A percentile compares a stretch with the other conserved stretches of the same genome.
These are phyloP conservation scores for Zygnema circumcarinatum DNA, from an alignment of 139 green algal species.

Conservation along the genomic window DNA sequence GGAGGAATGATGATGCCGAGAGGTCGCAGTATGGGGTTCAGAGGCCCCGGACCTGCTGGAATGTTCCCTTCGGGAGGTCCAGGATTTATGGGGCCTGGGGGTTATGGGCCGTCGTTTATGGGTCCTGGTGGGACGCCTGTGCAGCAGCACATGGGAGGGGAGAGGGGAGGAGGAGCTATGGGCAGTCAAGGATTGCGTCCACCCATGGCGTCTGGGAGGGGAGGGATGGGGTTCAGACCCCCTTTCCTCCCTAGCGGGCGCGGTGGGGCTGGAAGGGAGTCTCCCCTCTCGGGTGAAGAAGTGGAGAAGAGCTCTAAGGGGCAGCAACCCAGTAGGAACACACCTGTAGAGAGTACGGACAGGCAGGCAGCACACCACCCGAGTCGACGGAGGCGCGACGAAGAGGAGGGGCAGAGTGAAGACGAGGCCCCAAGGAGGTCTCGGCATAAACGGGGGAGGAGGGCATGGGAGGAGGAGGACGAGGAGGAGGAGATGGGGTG, in stretches of 20 bases:
- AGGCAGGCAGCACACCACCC: no score
- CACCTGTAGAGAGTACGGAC: background rate
- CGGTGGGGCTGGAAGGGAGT: background rate
- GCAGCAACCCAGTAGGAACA: background rate
- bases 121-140: background rate
- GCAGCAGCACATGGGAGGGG: background rate
- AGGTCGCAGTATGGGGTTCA: background rate
- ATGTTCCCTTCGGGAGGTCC: background rate
- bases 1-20: background rate
- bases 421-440: constrained; percentile 18
- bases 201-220: background rate
- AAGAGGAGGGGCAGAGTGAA: constrained; percentile 12
- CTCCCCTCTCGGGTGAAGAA: background rate
- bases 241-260: background rate
- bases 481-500: constrained; percentile 8
- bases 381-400: background rate
- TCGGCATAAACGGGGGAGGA: background rate
- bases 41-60: background rate
- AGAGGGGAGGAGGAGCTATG: background rate
- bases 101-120: background rate
- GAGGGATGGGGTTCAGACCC: background rate
- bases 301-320: background rate
- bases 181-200: background rate
- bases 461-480: background rate
- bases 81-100: constrained; percentile 8